Conservation (phyloP, 352 stramenopile species). For the Phytopythium litorale region DNA sequence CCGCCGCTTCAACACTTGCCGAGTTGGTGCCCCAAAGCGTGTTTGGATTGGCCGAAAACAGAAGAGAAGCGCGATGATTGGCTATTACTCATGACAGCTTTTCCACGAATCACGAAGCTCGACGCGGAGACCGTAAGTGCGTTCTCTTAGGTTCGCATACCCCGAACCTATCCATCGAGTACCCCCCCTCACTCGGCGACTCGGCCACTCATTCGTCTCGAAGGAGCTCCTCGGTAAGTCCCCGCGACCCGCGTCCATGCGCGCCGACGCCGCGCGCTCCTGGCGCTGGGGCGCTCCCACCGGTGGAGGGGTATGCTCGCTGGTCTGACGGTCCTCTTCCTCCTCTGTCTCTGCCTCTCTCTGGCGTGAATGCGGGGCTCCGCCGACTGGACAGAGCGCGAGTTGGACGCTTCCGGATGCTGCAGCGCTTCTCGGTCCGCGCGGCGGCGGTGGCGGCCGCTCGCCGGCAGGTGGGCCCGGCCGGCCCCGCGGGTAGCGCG, state of each 20-base stretch:
- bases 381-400: not conserved
- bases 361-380: not conserved
- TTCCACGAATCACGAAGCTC: too few species aligned
- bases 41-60: too few species aligned
- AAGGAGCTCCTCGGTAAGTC: conserved; percentile 5
- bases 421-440: conserved; percentile 60
- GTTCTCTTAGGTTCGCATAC: too few species aligned
- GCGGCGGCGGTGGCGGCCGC: conserved; percentile 22
- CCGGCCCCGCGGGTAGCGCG: conserved; percentile 14
- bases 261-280: not conserved
- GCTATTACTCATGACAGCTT: too few species aligned
- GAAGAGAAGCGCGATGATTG: too few species aligned
- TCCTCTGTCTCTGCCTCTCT: not conserved
- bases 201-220: conserved; percentile 29
- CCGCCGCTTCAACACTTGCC: not conserved
- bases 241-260: too few species aligned
- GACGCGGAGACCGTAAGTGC: too few species aligned
- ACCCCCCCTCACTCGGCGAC: conserved; percentile 11
- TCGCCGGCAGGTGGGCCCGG: conserved; percentile 18
- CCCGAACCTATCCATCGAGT: too few species aligned
- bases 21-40: not conserved
- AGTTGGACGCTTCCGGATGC: conserved; percentile 13
- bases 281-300: too few species aligned
- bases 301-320: not conserved
- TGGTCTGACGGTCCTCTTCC: not conserved